phyloP scores from a whole-genome alignment of 805 yeast genomes.

The Ogataea populi-albae region DNA sequence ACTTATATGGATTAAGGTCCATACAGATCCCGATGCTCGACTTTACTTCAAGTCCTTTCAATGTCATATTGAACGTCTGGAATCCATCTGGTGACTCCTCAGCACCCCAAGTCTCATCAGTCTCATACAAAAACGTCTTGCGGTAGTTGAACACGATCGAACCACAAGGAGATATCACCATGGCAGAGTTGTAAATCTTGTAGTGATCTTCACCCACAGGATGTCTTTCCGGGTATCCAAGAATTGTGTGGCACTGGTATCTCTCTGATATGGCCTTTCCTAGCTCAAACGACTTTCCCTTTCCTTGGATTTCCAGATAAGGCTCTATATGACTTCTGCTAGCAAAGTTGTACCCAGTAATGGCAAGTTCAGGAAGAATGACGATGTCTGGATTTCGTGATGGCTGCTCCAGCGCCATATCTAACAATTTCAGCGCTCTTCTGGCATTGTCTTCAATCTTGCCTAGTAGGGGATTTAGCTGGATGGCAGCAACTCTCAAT shows the following conservation, averaged over 20 bases:
- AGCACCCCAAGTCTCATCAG: constrained; percentile 83
- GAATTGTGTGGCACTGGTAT: constrained; percentile 60
- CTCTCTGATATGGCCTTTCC: constrained; percentile 52
- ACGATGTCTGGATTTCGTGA: constrained; percentile 53
- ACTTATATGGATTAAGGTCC: constrained; percentile 88
- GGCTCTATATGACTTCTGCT: constrained; percentile 49
- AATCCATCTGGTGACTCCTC: constrained; percentile 64
- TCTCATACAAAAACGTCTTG: constrained; percentile 70
- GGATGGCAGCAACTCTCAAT: constrained; percentile 62
- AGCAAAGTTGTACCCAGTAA: constrained; percentile 78
- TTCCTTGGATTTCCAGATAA: constrained; percentile 45
- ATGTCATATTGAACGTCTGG: constrained; percentile 42
- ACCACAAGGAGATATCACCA: constrained; percentile 61
- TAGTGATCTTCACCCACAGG: constrained; percentile 6
- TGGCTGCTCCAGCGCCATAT: constrained; percentile 24
- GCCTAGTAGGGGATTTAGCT: constrained; percentile 64
- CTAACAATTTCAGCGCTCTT: constrained; percentile 43
- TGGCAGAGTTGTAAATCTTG: constrained; percentile 66
- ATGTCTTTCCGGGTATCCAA: constrained; percentile 79
- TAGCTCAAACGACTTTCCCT: constrained; percentile 46
- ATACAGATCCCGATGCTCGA: constrained; percentile 84
- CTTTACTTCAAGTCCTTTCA: constrained; percentile 32
- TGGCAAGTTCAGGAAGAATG: constrained; percentile 78
- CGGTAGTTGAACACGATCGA: constrained; percentile 61
- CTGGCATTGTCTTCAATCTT: constrained; percentile 50